phyloP scores from a whole-genome alignment of 2,329 filamentous ascomycete species.

The Penicillium oxalicum region DNA sequence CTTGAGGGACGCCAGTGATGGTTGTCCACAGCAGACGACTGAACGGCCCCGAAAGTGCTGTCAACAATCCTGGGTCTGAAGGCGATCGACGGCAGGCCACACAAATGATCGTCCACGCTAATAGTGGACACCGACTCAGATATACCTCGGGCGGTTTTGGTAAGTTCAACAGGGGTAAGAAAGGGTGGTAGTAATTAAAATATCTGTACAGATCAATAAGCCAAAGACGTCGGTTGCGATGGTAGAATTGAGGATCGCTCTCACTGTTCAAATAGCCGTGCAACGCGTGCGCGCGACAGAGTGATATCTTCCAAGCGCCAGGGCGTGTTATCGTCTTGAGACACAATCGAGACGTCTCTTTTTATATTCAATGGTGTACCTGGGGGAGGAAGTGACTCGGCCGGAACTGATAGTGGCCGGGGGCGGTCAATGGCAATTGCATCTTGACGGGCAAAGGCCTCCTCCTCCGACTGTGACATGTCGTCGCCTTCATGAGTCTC shows the following conservation, averaged over 20 bases:
- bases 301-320: slow-evolving; percentile 47
- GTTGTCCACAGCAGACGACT: slow-evolving; percentile 56
- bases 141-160: slow-evolving; percentile 51
- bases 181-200: slow-evolving; percentile 58
- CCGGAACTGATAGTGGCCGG: slow-evolving; percentile 29
- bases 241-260: not conserved
- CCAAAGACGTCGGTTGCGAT: too few relatives aligned
- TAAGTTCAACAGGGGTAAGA: slow-evolving; percentile 56
- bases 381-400: slow-evolving; percentile 29
- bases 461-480: slow-evolving; percentile 31
- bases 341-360: slow-evolving; percentile 29
- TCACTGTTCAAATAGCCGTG: slow-evolving; percentile 42
- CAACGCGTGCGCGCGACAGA: slow-evolving; percentile 34
- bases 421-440: slow-evolving; percentile 24
- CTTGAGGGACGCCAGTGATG: slow-evolving; percentile 53
- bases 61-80: slow-evolving; percentile 49
- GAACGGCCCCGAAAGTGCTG: slow-evolving; percentile 45
- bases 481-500: slow-evolving; percentile 27
- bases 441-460: slow-evolving; percentile 28
- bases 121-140: slow-evolving; percentile 51
- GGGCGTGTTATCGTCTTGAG: slow-evolving; percentile 34
- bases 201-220: slow-evolving; percentile 39
- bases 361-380: slow-evolving; percentile 30
- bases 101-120: slow-evolving; percentile 60
- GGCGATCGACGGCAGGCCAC: slow-evolving; percentile 56